phyloP scores from a whole-genome alignment of 164 flowering plant species.

The Magnolia changhungtana region DNA sequence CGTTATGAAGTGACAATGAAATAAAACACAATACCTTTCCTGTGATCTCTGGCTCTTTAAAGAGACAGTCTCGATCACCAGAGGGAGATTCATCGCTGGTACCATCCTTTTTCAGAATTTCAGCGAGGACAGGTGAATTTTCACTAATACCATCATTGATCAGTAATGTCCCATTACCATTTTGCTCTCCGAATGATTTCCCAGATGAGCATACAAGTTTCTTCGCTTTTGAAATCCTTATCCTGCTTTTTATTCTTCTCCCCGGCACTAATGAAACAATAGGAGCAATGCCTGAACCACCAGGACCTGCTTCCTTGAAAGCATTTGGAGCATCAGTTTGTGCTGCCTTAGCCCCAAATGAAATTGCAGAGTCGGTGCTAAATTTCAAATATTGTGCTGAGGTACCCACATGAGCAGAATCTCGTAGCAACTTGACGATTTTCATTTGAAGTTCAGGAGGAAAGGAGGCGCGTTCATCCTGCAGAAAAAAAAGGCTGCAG shows the following conservation, averaged over 20 bases:
- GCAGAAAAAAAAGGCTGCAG: conserved; percentile 8
- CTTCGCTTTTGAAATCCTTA: conserved; percentile 43
- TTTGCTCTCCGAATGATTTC: conserved; percentile 22
- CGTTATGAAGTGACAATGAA: neutral
- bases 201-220: conserved; percentile 28
- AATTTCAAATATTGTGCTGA: conserved; percentile 32
- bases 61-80: conserved; percentile 8
- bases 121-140: conserved; percentile 21
- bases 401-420: conserved; percentile 47
- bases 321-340: conserved; percentile 30
- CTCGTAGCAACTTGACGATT: conserved; percentile 62
- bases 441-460: conserved; percentile 51
- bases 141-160: conserved; percentile 18
- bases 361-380: conserved; percentile 27
- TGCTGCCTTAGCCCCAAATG: conserved; percentile 25
- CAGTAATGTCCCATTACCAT: conserved; percentile 27
- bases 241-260: conserved; percentile 49
- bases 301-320: conserved; percentile 31
- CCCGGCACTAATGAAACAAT: conserved; percentile 55
- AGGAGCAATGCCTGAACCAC: conserved; percentile 40
- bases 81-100: conserved; percentile 17
- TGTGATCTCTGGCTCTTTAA: conserved; percentile 10
- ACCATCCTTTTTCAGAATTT: conserved; percentile 19
- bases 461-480: conserved; percentile 44
- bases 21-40: conserved; percentile 37